Conservation (phyloP, 2,329 filamentous ascomycete species). For the Arthrobotrys megalospora region DNA sequence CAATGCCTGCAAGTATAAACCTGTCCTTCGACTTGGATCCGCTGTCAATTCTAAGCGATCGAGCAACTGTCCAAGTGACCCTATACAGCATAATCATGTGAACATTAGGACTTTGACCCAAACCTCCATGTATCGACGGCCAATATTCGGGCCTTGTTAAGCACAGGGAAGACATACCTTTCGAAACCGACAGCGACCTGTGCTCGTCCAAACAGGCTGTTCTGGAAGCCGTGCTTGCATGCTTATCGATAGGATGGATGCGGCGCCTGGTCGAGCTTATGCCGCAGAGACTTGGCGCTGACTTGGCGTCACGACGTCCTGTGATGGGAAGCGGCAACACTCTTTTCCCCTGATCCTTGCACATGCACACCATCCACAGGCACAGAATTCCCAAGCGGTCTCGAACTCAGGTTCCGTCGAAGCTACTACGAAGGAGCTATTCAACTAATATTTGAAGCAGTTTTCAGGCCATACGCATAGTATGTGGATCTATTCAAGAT, state of each 20-base stretch:
- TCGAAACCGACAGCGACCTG: not conserved
- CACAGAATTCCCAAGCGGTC: no score
- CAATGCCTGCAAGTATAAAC: slow-evolving; percentile 9
- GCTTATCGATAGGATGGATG: slow-evolving; percentile 47
- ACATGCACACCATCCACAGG: not conserved
- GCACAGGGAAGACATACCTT: slow-evolving; percentile 5
- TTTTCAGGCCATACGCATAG: no score
- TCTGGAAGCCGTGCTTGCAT: slow-evolving; percentile 29
- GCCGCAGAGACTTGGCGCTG: slow-evolving; percentile 26
- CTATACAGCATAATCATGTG: slow-evolving; percentile 28
- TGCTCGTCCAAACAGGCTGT: slow-evolving; percentile 17
- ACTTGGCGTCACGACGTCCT: not conserved
- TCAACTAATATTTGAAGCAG: no score
- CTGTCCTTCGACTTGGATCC: slow-evolving; percentile 29
- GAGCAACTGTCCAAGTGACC: slow-evolving; percentile 27
- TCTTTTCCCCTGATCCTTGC: slow-evolving; percentile 13
- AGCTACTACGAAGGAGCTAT: no score
- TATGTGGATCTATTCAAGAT: no score
- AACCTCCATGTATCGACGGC: slow-evolving; percentile 17
- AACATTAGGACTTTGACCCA: slow-evolving; percentile 7
- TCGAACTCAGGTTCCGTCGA: no score
- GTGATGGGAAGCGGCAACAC: slow-evolving; percentile 11
- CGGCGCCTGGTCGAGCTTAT: slow-evolving; percentile 7
- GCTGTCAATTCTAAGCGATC: slow-evolving; percentile 19
- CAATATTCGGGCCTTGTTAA: slow-evolving; percentile 9